Evolutionary conservation across 805 yeast genomes (phyloP), one percentile per base, ranked within the genome.

Genomic region (Hanseniaspora vineae): DNA sequence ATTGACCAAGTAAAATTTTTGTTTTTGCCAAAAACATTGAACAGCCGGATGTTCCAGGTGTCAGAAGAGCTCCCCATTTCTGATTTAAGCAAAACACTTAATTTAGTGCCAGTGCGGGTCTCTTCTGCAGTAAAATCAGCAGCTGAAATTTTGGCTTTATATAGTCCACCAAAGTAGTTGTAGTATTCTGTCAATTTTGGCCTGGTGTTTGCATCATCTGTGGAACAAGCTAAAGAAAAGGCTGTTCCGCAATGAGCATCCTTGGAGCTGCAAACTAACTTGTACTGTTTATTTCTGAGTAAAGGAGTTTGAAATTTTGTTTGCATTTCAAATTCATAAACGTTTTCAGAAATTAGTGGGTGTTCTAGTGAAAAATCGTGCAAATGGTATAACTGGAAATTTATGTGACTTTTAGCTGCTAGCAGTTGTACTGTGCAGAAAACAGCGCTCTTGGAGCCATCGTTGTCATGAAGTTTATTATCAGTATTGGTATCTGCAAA

Each of bases 381-480:
- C 6, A 39, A 5, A 19, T 56, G 44, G 45, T 47, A 63, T 17
- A 63, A 6, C 44, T 59, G 60, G 6, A 57, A 45, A 37, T 57
- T 60, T 3, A 60, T 40, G 31, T 46, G 29, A 23, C 29, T 23
- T 23, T 23, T 23, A 8, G 29, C 8, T 23, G 29, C 29, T 23
- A 23, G 8, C 8, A 23, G 29, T 23, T 23, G 29, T 8, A 23
- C 29, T 23, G 29, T 23, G 29, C 29, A 23, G 6, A 23, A 23
- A 8, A 23, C 29, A 23, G 8, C 29, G 8, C 8, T 23, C 8
- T 23, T 8, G 29, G 29, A 23, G 29, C 29, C 29, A 18, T 17
- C 51, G 15, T 3, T 33, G 37, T n/a, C 9, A 10, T 10, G 9
- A 33, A 6, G 14, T 33, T 33, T 12, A 33, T 13, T 13, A 4